These are phyloP conservation scores for Oryza glumipatula DNA, from an alignment of 176 grass and related monocot species.

Conservation along the genomic window DNA sequence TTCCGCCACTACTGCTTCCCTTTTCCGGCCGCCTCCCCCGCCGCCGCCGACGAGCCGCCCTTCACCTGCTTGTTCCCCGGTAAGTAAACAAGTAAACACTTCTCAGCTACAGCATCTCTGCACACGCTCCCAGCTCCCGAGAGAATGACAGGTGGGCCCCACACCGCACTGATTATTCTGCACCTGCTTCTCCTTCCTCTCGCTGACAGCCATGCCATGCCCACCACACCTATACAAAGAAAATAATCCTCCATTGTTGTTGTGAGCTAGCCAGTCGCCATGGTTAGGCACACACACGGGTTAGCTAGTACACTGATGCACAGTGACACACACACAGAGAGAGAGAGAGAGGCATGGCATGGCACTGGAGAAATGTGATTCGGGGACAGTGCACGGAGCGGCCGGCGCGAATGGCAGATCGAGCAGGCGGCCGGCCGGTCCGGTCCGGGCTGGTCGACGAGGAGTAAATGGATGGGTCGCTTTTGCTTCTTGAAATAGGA, in stretches of 20 bases:
- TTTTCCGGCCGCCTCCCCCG: neutral
- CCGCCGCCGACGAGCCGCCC: constrained; percentile 21
- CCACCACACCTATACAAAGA: neutral
- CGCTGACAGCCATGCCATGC: neutral
- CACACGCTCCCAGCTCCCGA: neutral
- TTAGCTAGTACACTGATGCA: neutral
- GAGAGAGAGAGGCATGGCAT: neutral
- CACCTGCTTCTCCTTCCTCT: neutral
- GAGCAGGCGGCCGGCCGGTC: neutral
- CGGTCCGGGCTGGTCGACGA: constrained; percentile 7
- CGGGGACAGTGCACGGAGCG: neutral
- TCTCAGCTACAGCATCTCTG: neutral
- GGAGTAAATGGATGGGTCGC: constrained; percentile 40
- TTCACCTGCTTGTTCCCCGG: constrained; percentile 49
- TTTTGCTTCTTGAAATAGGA: constrained; percentile 29
- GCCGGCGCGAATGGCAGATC: constrained; percentile 10
- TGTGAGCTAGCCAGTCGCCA: neutral
- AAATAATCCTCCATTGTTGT: neutral
- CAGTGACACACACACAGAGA: neutral
- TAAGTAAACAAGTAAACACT: constrained; percentile 12
- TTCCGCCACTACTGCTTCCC: constrained; percentile 34
- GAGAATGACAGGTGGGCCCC: constrained; percentile 9
- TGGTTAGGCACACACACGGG: neutral
- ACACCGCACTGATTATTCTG: constrained; percentile 1
- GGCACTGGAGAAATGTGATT: neutral